phyloP scores from a whole-genome alignment of 2,329 filamentous ascomycete genomes.

The Chaetomiaceae sp. region DNA sequence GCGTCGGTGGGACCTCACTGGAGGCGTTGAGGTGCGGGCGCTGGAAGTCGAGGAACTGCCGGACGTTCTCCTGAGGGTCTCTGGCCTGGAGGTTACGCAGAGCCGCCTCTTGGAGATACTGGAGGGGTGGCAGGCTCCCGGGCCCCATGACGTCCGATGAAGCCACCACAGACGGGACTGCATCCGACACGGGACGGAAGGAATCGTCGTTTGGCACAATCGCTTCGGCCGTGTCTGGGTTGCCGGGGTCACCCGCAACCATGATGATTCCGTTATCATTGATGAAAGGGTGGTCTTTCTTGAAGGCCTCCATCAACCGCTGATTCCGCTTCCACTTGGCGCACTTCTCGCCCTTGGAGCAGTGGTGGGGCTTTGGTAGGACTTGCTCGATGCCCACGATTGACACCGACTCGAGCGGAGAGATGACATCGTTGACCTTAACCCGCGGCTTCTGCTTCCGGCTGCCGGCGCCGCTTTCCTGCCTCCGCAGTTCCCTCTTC shows the following conservation, averaged over 20 bases:
- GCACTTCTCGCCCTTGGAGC: slow-evolving; percentile 82
- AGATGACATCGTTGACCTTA: slow-evolving; percentile 61
- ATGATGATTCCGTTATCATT: slow-evolving; percentile 66
- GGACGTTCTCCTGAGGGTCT: slow-evolving; percentile 89
- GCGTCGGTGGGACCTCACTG: slow-evolving; percentile 61
- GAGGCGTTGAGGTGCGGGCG: slow-evolving; percentile 45
- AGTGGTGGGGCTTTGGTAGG: slow-evolving; percentile 77
- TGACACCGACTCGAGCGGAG: slow-evolving; percentile 77
- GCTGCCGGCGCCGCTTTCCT: slow-evolving; percentile 34
- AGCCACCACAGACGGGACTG: slow-evolving; percentile 76
- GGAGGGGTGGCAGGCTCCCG: slow-evolving; percentile 56
- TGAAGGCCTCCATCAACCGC: slow-evolving; percentile 68
- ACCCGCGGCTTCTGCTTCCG: slow-evolving; percentile 40
- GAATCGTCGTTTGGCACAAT: slow-evolving; percentile 51
- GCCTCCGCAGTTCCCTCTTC: slow-evolving; percentile 41
- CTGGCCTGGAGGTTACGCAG: slow-evolving; percentile 65
- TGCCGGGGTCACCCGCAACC: slow-evolving; percentile 74
- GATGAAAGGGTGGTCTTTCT: slow-evolving; percentile 67
- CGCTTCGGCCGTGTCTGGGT: slow-evolving; percentile 60
- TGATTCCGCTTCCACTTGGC: slow-evolving; percentile 78
- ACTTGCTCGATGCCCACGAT: slow-evolving; percentile 91
- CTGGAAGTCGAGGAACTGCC: slow-evolving; percentile 86
- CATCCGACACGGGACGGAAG: slow-evolving; percentile 67
- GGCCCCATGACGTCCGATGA: slow-evolving; percentile 88
- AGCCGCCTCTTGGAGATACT: slow-evolving; percentile 67